Evolutionary conservation across 306 rosid species (phyloP), one percentile per base, ranked within the genome.

Genomic region (Rosa chinensis): DNA sequence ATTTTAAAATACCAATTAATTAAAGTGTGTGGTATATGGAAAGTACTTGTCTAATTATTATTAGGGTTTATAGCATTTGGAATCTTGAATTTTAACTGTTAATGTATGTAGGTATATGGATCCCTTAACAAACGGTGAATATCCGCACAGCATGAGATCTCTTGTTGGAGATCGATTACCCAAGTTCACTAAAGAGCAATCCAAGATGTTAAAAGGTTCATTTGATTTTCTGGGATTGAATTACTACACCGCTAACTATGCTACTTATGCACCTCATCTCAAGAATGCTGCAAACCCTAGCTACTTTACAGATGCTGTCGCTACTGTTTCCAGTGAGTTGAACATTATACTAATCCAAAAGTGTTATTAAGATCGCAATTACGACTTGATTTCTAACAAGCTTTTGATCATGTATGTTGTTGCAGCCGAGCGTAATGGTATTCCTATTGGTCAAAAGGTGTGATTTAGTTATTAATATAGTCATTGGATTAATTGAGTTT

Each of bases 191-290:
- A 14, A 77, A 80, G 80, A 88, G 25, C 78, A 94, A 82, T 82
- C 92, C 20, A 62, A 84, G 37, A 71, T 76, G 28, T 75, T 92
- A 5, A 83, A 56, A 40, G 92, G 89, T 20, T 89, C 97, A 42
- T 89, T 81, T 25, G 97, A 92, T 72, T 92, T 90, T 63, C 72
- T 92, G 61, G 93, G 95, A 13, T 17, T 92, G 5, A 92, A 92
- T 70, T 89, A 90, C 74, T 90, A 90, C 73, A 68, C 91, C 1
- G 32, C 91, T 32, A 56, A 75, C 8, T 89, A 85, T 76, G 92
- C 88, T 13, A 55, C 82, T 45, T 56, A 84, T 55, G 77, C 59
- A 16, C 87, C 88, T 10, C 40, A 11, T 2, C 66, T 64, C 23
- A 43, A 77, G 18, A 74, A 75, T 4, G 62, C 83, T 44, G 76